Base-by-base conservation (phyloP, 192 early-diverging fungal species). In the Phlyctochytrium arcticum region DNA sequence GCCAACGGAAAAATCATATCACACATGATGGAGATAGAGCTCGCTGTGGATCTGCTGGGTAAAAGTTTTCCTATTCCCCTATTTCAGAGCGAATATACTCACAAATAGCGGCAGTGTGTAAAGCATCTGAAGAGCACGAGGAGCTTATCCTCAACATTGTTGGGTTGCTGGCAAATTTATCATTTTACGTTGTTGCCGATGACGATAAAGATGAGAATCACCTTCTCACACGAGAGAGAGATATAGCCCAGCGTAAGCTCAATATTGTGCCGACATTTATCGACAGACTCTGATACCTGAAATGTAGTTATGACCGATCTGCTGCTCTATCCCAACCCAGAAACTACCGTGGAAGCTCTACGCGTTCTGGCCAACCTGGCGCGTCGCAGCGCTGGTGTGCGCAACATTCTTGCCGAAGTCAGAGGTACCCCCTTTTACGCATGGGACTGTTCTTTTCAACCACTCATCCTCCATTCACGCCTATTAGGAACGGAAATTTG, bases 61-160 rank as follows among this genome's bases (percentile, higher is more conserved):
- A 34, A 21, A n/a, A n/a, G n/a, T n/a, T n/a, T n/a, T n/a, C n/a
- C n/a, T n/a, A n/a, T n/a, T n/a, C n/a, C n/a, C n/a, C n/a, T n/a
- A n/a, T n/a, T n/a, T n/a, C n/a, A n/a, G n/a, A n/a, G n/a, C n/a
- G n/a, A n/a, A n/a, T n/a, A n/a, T n/a, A n/a, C n/a, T n/a, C n/a
- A n/a, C n/a, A n/a, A n/a, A n/a, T n/a, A n/a, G n/a, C n/a, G n/a
- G n/a, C n/a, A n/a, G n/a, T n/a, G n/a, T n/a, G n/a, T n/a, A n/a
- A n/a, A n/a, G n/a, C n/a, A n/a, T n/a, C n/a, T 44, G 1, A 24
- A 3, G 33, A 51, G 2, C 44, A 71, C 57, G 71, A 78, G 37
- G 80, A 81, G 48, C 60, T 81, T 6, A 39, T 76, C 3, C 67
- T 81, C 33, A 81, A 81, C 36, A 48, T 74, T 24, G 56, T 67